phyloP scores from a whole-genome alignment of 345 rosid species.

The Pugionium dolabratum region DNA sequence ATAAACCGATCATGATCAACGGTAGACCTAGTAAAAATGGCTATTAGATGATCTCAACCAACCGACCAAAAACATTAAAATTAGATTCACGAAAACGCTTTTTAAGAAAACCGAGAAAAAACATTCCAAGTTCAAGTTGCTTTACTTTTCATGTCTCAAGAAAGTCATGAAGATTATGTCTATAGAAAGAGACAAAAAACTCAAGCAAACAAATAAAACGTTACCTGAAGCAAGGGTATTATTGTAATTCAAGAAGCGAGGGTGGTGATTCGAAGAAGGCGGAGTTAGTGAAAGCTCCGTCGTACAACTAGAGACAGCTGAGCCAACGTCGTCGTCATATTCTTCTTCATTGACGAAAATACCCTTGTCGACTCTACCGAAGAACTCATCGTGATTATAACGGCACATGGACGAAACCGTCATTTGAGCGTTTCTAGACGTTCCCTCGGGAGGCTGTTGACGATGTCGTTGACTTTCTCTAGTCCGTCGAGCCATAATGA shows the following conservation, averaged over 20 bases:
- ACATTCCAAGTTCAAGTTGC: constrained; percentile 33
- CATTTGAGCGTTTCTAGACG: constrained; percentile 21
- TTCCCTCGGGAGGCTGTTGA: constrained; percentile 14
- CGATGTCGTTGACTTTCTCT: constrained; percentile 51
- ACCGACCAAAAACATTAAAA: constrained; percentile 19
- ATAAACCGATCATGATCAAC: constrained; percentile 13
- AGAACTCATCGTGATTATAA: constrained; percentile 20
- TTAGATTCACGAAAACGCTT: constrained; percentile 31
- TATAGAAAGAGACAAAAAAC: constrained; percentile 11
- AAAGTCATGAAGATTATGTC: background rate
- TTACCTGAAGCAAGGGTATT: constrained; percentile 39
- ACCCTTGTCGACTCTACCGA: constrained; percentile 10
- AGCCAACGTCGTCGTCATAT: constrained; percentile 25
- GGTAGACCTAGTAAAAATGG: background rate
- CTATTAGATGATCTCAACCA: constrained; percentile 21
- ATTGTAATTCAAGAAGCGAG: constrained; percentile 31
- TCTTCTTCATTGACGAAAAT: constrained; percentile 21
- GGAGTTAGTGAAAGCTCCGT: constrained; percentile 44
- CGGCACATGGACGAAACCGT: constrained; percentile 29
- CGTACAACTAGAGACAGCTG: constrained; percentile 40
- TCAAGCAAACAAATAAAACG: background rate
- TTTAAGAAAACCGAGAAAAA: constrained; percentile 16
- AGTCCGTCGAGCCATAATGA: constrained; percentile 88
- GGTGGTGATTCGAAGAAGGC: constrained; percentile 28
- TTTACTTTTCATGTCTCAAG: constrained; percentile 21